A percentile compares a stretch with the other conserved stretches of the same genome.
Conservation (phyloP, 169 alveolate genomes). For the Cryptosporidium canis region DNA sequence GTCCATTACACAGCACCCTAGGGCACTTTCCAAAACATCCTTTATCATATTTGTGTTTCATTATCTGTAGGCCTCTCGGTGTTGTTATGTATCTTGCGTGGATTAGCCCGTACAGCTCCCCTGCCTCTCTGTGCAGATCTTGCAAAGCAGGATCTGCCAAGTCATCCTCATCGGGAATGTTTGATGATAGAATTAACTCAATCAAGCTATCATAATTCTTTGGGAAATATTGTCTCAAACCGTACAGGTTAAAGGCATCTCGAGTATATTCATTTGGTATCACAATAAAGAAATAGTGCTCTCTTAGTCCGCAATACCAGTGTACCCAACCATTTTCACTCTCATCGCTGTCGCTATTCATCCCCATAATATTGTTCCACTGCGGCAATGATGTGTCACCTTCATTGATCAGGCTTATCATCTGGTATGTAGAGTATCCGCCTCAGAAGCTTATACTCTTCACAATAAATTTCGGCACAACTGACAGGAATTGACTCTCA, state of each 20-base stretch:
- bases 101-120: slow-evolving; percentile 92
- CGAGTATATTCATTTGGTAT: slow-evolving; percentile 72
- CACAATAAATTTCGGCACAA: neutral
- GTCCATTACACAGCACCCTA: slow-evolving; percentile 94
- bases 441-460: neutral
- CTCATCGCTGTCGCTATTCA: slow-evolving; percentile 51
- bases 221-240: slow-evolving; percentile 76
- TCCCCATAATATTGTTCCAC: slow-evolving; percentile 63
- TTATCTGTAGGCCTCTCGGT: slow-evolving; percentile 89
- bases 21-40: slow-evolving; percentile 98
- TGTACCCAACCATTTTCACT: slow-evolving; percentile 74
- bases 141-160: slow-evolving; percentile 76
- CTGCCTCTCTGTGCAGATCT: slow-evolving; percentile 88
- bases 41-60: slow-evolving; percentile 93
- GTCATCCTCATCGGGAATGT: slow-evolving; percentile 78
- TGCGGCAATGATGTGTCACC: slow-evolving; percentile 39
- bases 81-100: slow-evolving; percentile 94
- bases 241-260: slow-evolving; percentile 81
- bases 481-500: neutral
- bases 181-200: slow-evolving; percentile 74
- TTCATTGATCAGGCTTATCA: slow-evolving; percentile 63
- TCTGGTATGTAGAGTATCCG: slow-evolving; percentile 1
- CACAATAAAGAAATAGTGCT: slow-evolving; percentile 69
- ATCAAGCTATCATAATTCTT: slow-evolving; percentile 69
- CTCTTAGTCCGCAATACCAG: slow-evolving; percentile 74